Evolutionary conservation across 371 early-diverging fungal species (phyloP), one percentile per base, ranked within the genome.

Genomic region (Mortierella sp.): DNA sequence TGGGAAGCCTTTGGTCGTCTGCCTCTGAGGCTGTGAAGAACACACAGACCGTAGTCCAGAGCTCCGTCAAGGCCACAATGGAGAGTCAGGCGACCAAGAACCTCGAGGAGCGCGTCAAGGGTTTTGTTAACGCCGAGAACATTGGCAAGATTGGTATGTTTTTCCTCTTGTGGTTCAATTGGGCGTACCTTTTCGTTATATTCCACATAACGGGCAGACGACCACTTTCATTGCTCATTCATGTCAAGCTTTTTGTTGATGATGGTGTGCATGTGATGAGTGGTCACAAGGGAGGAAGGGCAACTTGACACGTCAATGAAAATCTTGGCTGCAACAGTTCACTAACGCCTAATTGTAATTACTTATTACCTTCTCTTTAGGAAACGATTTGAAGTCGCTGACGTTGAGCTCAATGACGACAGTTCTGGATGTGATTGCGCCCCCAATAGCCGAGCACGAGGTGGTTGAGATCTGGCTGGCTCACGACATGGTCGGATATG

Each of bases 391-490:
- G 46, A 90, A 88, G 72, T 88, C 89, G 9, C 72, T 92, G 78
- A 90, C 91, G 8, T 48, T 89, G 44, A 81, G 73, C 44, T 87
- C 88, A 10, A 79, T 90, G 79, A 88, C 85, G 6, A 90, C 92
- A 3, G 89, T 93, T 10, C 70, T 93, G 51, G 93, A 93, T 46
- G 92, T 91, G 50, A 92, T 93, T 43, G 94, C 92, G 10, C 94
- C 94, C 24, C 93, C 94, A 51, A 93, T 93, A 73, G 91, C 92
- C 24, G 93, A 93, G 72, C 93, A 94, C 73, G 94, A 93, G 76
- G 76, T 94, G 16, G 94, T 94, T 1, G 93, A 93, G 79, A 89
- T 94, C 13, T 93, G 91, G 91, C 74, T 94, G 72, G 87, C 92
- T 5, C 93, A 93, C 79, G 92, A 92, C 73, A 92, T 93, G 91